These are phyloP conservation scores for Diaporthe aspalathi DNA, from an alignment of 2,329 filamentous ascomycete species.

Conservation along the genomic window DNA sequence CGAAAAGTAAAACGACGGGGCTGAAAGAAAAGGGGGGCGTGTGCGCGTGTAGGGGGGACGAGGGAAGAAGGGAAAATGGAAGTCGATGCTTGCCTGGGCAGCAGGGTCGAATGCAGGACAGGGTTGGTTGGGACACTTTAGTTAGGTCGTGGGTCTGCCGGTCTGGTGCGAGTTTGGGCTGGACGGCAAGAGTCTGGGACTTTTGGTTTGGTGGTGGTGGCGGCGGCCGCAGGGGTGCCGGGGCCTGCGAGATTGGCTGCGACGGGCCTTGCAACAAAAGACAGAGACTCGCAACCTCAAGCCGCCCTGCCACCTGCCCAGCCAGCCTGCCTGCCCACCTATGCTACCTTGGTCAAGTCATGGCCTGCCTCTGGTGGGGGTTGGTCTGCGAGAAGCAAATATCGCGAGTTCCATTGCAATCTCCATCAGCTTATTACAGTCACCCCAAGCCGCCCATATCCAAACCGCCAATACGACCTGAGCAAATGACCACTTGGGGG, in stretches of 20 bases:
- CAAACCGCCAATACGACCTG: constrained; percentile 18
- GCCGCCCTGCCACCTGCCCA: no score
- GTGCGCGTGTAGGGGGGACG: no score
- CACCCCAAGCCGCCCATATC: constrained; percentile 1
- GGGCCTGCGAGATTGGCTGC: constrained; percentile 27
- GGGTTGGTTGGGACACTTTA: no score
- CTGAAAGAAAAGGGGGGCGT: constrained; percentile 18
- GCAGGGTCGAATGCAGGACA: constrained; percentile 2
- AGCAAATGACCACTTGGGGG: constrained; percentile 12
- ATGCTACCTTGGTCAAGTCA: no score
- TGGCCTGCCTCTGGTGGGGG: no score
- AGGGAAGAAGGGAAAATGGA: constrained; percentile 6
- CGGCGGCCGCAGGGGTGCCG: constrained; percentile 10
- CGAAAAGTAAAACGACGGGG: neutral
- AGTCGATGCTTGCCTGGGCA: constrained; percentile 6
- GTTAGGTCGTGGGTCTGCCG: neutral
- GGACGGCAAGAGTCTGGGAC: neutral
- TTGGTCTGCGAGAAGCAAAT: neutral
- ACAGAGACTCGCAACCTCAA: neutral
- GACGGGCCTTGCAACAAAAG: constrained; percentile 17
- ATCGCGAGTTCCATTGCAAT: constrained; percentile 23
- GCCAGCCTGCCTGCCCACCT: neutral
- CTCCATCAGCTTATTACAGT: constrained; percentile 21
- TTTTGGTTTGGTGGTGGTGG: neutral
- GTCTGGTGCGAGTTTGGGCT: constrained; percentile 1